phyloP scores from a whole-genome alignment of 192 early-diverging fungal genomes.

The Umbelopsis ramanniana region DNA sequence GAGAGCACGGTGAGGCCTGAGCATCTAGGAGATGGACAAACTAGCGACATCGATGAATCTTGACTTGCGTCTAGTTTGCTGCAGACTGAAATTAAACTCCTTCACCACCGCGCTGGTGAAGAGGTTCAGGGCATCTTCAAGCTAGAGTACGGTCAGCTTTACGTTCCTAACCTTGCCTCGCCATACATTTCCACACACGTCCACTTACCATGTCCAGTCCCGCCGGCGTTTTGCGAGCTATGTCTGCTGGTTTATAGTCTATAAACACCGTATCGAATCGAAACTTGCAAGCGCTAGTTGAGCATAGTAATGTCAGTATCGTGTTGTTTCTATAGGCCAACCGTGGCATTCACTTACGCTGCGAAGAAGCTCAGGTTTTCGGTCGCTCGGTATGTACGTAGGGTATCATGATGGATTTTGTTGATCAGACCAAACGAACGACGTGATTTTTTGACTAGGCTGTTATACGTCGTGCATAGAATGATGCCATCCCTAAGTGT shows the following conservation, averaged over 20 bases:
- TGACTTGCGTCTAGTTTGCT: background rate
- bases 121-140: background rate
- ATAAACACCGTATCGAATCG: conserved; percentile 53
- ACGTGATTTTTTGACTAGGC: conserved; percentile 52
- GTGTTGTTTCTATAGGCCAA: background rate
- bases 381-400: conserved; percentile 55
- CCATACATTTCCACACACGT: too few relatives aligned
- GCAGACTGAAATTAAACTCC: background rate
- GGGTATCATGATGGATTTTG: conserved; percentile 58
- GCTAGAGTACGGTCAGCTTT: background rate
- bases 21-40: background rate
- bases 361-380: conserved; percentile 64
- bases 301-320: background rate
- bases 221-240: conserved; percentile 49
- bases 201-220: conserved; percentile 46
- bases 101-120: background rate
- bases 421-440: conserved; percentile 63
- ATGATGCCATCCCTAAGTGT: conserved; percentile 54
- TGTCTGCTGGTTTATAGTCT: conserved; percentile 53
- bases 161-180: background rate
- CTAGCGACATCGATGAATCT: conserved; percentile 18
- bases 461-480: conserved; percentile 56
- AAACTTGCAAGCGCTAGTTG: conserved; percentile 59
- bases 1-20: background rate
- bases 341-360: conserved; percentile 45